A percentile compares a stretch with the other conserved stretches of the same genome.
These are phyloP conservation scores for Pneumocystis jirovecii DNA, from an alignment of 1,139 yeast genomes.

Conservation along the genomic window DNA sequence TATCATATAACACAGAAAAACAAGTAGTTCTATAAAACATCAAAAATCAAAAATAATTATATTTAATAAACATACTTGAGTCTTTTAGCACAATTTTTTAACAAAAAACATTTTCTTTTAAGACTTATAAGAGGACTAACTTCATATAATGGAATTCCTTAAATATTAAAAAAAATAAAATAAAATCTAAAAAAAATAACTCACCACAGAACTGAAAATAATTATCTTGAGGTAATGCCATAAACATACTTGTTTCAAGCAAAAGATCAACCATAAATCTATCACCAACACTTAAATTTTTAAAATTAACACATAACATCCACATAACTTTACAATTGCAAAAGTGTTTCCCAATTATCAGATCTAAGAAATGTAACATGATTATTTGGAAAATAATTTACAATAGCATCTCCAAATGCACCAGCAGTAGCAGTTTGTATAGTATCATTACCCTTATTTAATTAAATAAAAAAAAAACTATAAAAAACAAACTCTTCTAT, in stretches of 20 bases:
- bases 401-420: constrained; percentile 3
- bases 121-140: constrained; percentile 1
- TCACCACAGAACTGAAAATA: constrained; percentile 11
- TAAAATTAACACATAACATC: background rate
- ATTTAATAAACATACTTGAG: background rate
- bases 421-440: constrained; percentile 3
- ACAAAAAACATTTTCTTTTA: background rate
- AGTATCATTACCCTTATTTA: constrained; percentile 6
- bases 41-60: background rate
- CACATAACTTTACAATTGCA: background rate
- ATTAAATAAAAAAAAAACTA: background rate
- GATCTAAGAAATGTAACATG: constrained; percentile 7
- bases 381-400: constrained; percentile 8
- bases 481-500: constrained; percentile 4
- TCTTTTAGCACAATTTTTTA: background rate
- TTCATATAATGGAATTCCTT: background rate
- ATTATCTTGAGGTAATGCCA: constrained; percentile 3
- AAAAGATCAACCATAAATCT: constrained; percentile 6
- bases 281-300: constrained; percentile 9
- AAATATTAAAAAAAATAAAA: constrained; percentile 1
- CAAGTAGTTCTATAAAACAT: background rate
- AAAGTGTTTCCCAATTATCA: constrained; percentile 2
- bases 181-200: background rate
- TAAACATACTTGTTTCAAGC: constrained; percentile 7
- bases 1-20: background rate